Base-by-base conservation (phyloP, 805 yeast species). In the Yamadazyma endophytica region DNA sequence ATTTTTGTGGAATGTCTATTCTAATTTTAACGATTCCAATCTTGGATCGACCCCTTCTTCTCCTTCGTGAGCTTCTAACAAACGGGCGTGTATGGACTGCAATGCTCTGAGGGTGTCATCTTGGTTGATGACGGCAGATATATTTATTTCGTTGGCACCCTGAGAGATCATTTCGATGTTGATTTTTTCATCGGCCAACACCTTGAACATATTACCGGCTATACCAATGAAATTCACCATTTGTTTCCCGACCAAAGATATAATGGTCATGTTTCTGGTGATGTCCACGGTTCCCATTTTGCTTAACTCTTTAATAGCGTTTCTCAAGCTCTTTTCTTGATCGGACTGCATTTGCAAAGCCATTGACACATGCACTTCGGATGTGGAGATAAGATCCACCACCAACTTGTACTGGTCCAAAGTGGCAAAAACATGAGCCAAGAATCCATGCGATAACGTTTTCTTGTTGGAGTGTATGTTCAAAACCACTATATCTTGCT, bases 311-410 rank as follows among this genome's bases (percentile, higher is more conserved):
- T 70, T 76, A 28, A 88, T 73, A 1, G 97, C 96, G 31, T 70
- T 70, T 35, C 79, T 74, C 44, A 89, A 66, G 11, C 75, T 68
- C 31, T 63, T 61, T 14, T 79, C 80, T 37, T 81, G 89, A 23
- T 78, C 73, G 18, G 69, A 70, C 26, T 79, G 79, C 39, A 82
- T 77, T 43, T 87, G 94, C 43, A 92, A 68, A 4, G 98, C 98
- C 97, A 92, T 90, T 12, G 97, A 90, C 17, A 92, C 96, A 53
- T 92, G 97, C 9, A 92, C 98, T 58, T 92, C 97, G 1, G 97
- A 87, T 3, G 98, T 92, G 28, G 96, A 87, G 49, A 92, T 90
- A 52, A 92, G 76, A 61, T 92, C 98, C 25, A 92, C 97, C 29
- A 90, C 97, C 31, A 90, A 64, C 56, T 77, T 79, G 61, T 76